Conservation (phyloP, 208 protist species). For the Leishmania martiniquensis region DNA sequence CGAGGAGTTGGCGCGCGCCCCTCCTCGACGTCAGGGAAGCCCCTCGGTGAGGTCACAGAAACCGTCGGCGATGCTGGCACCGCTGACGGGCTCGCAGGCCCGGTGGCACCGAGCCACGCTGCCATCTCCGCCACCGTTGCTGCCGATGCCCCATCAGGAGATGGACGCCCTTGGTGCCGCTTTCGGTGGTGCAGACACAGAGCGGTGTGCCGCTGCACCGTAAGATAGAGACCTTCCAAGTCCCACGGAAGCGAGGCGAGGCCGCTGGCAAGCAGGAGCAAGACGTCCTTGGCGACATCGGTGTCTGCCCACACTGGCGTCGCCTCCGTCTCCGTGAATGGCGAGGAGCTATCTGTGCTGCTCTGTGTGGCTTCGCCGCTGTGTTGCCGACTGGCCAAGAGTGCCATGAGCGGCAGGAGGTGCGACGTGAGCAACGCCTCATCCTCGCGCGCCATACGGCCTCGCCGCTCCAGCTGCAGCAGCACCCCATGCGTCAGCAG, state of each 20-base stretch:
- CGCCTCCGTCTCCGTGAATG: not conserved
- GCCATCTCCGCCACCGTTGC: constrained; percentile 11
- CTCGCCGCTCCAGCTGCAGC: constrained; percentile 44
- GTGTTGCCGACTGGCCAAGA: not conserved
- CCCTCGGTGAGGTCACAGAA: constrained; percentile 8
- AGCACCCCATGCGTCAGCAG: constrained; percentile 41
- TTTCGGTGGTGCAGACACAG: constrained; percentile 21
- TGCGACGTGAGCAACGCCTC: constrained; percentile 19
- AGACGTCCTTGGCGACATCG: constrained; percentile 3
- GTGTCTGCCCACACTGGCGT: constrained; percentile 10
- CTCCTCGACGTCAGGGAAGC: not conserved
- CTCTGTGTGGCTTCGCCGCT: not conserved
- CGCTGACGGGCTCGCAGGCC: not conserved
- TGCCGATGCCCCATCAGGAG: not conserved
- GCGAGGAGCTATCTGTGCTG: not conserved
- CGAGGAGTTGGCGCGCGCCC: not conserved
- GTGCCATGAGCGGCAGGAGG: constrained; percentile 40
- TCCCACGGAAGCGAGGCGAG: constrained; percentile 43
- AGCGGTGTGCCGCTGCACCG: constrained; percentile 37
- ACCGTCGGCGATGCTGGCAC: not conserved
- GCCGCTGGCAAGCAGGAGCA: constrained; percentile 28
- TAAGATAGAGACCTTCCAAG: constrained; percentile 34
- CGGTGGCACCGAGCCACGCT: constrained; percentile 17
- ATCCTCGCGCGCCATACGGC: constrained; percentile 37
- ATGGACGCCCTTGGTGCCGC: not conserved